Evolutionary conservation across 2,329 filamentous ascomycete genomes (phyloP).

Genomic region (Onygena corvina): DNA sequence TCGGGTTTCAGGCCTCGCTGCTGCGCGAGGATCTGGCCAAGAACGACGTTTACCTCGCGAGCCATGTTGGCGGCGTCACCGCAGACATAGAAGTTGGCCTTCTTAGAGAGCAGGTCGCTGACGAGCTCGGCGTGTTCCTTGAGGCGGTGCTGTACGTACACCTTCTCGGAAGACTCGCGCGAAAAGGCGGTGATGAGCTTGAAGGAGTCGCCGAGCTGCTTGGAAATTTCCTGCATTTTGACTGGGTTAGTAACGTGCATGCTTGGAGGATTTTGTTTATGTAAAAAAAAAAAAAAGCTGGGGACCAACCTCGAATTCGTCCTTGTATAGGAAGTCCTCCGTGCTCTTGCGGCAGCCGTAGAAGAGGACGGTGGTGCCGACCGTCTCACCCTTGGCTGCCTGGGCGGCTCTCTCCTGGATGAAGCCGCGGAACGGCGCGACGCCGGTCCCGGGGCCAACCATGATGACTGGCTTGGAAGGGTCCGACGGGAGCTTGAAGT

Average conservation of each 20-base stretch:
- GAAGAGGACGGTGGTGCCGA: conserved; percentile 83
- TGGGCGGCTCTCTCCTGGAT: conserved; percentile 84
- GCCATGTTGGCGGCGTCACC: conserved; percentile 97
- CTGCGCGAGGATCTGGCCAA: conserved; percentile 75
- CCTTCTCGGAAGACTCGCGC: conserved; percentile 73
- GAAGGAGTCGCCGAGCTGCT: conserved; percentile 75
- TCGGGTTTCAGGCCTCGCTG: conserved; percentile 68
- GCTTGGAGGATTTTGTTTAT: not conserved
- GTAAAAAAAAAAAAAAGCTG: not conserved
- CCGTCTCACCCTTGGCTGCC: conserved; percentile 63
- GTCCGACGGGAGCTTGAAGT: conserved; percentile 97
- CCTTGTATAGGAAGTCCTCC: conserved; percentile 88
- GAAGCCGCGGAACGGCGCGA: conserved; percentile 91
- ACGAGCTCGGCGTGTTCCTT: conserved; percentile 72
- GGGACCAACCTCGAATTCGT: conserved; percentile 76
- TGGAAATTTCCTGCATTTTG: conserved; percentile 65
- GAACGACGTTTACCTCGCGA: conserved; percentile 76
- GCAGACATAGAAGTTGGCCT: conserved; percentile 94
- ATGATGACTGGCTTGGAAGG: conserved; percentile 89
- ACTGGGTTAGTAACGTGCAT: conserved; percentile 8
- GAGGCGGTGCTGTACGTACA: conserved; percentile 91
- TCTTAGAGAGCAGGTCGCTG: conserved; percentile 71
- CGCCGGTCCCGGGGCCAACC: conserved; percentile 86
- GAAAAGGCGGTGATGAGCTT: conserved; percentile 90
- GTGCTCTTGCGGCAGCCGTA: conserved; percentile 78